phyloP scores from a whole-genome alignment of 495 filamentous ascomycete genomes.

The Aspergillus saccharolyticus region DNA sequence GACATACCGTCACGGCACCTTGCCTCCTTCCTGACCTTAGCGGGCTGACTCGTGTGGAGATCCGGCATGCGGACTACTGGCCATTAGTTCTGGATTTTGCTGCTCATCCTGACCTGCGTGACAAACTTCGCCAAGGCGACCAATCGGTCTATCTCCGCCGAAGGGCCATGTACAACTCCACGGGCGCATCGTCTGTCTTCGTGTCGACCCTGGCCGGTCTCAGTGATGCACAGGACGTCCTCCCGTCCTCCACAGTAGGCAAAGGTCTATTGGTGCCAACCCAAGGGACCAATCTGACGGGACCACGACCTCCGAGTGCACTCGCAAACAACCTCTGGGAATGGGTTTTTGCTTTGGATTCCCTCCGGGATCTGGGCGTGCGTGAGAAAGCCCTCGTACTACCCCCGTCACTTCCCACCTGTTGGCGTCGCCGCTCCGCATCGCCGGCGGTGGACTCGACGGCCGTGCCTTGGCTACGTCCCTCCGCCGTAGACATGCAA shows the following conservation, averaged over 20 bases:
- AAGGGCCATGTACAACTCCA: conserved; percentile 61
- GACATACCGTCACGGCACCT: conserved; percentile 52
- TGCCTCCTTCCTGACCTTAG: conserved; percentile 80
- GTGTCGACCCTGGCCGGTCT: conserved; percentile 58
- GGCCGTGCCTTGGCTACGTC: conserved; percentile 41
- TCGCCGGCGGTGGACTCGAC: conserved; percentile 29
- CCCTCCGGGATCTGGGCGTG: conserved; percentile 62
- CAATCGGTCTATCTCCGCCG: conserved; percentile 79
- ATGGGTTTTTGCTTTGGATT: conserved; percentile 68
- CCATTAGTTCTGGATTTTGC: conserved; percentile 75
- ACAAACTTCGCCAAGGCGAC: conserved; percentile 60
- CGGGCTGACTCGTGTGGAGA: conserved; percentile 61
- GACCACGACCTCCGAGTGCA: conserved; percentile 29
- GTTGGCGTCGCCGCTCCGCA: conserved; percentile 11
- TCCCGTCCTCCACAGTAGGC: conserved; percentile 25
- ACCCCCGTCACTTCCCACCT: conserved; percentile 45
- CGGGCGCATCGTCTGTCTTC: conserved; percentile 62
- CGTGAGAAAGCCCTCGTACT: conserved; percentile 74
- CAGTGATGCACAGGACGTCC: conserved; percentile 38
- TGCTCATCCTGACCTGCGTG: conserved; percentile 53
- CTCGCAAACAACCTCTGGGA: conserved; percentile 49
- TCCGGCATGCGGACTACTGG: conserved; percentile 74
- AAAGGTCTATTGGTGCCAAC: conserved; percentile 31
- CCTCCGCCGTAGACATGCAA: conserved; percentile 72
- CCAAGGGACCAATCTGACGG: conserved; percentile 14